Evolutionary conservation across 345 rosid species (phyloP).

Genomic region (Camelina laxa): DNA sequence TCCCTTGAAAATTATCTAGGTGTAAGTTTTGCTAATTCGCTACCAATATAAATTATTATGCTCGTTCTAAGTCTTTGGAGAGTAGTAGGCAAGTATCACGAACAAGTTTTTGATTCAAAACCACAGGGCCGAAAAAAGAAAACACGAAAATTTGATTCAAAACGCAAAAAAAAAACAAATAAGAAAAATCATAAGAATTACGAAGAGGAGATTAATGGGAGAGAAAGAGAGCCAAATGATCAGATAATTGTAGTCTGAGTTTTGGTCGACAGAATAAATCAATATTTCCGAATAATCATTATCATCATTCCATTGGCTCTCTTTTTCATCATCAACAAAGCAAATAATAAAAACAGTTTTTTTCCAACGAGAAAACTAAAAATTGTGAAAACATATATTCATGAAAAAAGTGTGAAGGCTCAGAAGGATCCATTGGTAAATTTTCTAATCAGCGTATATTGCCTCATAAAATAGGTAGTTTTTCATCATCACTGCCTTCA

Average conservation of each 20-base stretch:
- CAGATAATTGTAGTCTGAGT: conserved; percentile 92
- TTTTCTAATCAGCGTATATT: conserved; percentile 34
- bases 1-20: no score
- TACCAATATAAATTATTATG: no score
- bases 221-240: conserved; percentile 51
- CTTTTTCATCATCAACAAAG: background rate
- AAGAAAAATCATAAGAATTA: no score
- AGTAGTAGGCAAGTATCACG: no score
- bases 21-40: no score
- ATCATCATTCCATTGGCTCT: conserved; percentile 42
- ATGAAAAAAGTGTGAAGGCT: conserved; percentile 30
- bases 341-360: no score
- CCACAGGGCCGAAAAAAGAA: no score
- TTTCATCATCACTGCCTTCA: conserved; percentile 47
- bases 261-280: conserved; percentile 56
- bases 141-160: no score
- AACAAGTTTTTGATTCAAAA: no score
- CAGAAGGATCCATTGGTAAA: conserved; percentile 54
- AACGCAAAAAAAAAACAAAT: no score
- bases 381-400: background rate
- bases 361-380: background rate
- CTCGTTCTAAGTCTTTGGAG: no score
- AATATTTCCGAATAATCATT: conserved; percentile 43
- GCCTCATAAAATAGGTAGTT: conserved; percentile 47
- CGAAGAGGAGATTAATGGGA: no score